Evolutionary conservation across 345 rosid genomes (phyloP).

Genomic region (Eucalyptus sp.): DNA sequence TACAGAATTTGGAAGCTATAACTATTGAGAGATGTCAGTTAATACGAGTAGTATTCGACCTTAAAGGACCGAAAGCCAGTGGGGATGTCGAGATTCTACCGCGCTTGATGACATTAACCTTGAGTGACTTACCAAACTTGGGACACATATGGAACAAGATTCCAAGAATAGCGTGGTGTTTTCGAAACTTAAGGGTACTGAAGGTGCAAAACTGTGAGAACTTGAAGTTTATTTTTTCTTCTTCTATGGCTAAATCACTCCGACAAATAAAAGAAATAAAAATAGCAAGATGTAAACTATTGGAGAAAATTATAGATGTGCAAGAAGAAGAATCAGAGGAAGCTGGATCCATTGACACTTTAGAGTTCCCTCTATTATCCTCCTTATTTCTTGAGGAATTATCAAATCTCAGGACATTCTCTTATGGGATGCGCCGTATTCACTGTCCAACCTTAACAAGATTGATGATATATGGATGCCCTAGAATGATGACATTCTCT

Average conservation of each 20-base stretch:
- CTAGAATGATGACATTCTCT: accelerated
- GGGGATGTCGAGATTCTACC: too few relatives aligned
- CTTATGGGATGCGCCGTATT: accelerated
- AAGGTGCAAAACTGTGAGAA: background rate
- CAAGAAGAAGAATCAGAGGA: background rate
- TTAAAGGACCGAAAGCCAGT: too few relatives aligned
- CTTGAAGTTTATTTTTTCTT: background rate
- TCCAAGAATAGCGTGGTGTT: background rate
- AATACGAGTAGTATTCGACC: too few relatives aligned
- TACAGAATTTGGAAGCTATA: too few relatives aligned
- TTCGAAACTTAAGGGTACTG: background rate
- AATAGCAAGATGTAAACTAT: background rate
- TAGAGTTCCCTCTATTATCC: too few relatives aligned
- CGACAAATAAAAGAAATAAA: background rate
- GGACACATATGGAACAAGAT: too few relatives aligned
- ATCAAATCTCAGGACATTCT: accelerated
- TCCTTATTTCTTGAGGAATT: too few relatives aligned
- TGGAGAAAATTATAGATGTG: background rate
- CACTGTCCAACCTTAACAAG: too few relatives aligned
- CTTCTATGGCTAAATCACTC: background rate
- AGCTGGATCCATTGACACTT: accelerated
- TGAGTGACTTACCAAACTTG: too few relatives aligned
- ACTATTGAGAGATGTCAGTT: too few relatives aligned
- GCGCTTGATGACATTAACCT: too few relatives aligned
- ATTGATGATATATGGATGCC: accelerated